Base-by-base conservation (phyloP, 1,139 yeast species). In the Saccharomyces hybrid region DNA sequence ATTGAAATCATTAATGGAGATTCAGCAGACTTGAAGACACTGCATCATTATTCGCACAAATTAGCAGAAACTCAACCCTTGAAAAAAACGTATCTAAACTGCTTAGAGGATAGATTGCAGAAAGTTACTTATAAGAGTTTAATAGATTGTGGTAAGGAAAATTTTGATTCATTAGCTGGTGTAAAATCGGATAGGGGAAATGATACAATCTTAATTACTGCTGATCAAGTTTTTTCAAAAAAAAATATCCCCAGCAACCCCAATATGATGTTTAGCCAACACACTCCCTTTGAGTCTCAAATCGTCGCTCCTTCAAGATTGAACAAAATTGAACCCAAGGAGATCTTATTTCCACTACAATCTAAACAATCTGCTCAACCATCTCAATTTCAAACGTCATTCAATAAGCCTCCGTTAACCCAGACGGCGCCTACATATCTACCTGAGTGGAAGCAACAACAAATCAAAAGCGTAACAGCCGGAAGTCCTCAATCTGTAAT, bases 21-120 rank as follows among this genome's bases (percentile, higher is more conserved):
- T 34, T 75, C 73, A 4, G 75, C 88, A 13, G 90, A 85, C 58
- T 70, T 89, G 47, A 78, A 79, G 54, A 76, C 84, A 49, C 78
- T 83, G 62, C 75, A 78, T 56, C 71, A 77, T 54, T 70, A 74
- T 54, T 75, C 75, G 2, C 76, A 74, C 57, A 80, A 58, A 52
- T 72, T 64, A 58, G 67, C 80, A 72, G 65, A 82, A 74, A 64
- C 78, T 66, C 63, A 72, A 53, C 75, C 79, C 0, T 58, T 73
- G 54, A 66, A 80, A 20, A 91, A 83, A 57, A 77, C 86, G 0
- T 84, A 76, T 64, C 79, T 90, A 0, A 57, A 63, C 1, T 77
- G 77, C 53, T 73, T 88, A 23, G 82, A 85, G 57, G 57, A 59
- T 2, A 82, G 81, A 63, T 68, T 82, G n/a, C 64, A 63, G 6